Evolutionary conservation across 257 asterid genomes (phyloP).

Genomic region (Orobanche coerulescens): DNA sequence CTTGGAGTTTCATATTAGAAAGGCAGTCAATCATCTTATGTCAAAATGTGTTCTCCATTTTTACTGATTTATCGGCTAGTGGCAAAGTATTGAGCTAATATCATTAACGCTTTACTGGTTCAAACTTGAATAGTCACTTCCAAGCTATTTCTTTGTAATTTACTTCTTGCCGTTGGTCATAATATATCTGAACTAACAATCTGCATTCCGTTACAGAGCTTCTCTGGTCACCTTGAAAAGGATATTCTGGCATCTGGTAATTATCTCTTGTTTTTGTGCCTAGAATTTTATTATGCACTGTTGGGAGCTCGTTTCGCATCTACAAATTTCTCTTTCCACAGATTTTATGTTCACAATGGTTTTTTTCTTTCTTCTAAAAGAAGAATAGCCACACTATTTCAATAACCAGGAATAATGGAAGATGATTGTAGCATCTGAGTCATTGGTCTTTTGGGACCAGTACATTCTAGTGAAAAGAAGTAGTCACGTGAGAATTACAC

Average conservation of each 20-base stretch:
- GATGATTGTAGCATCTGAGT: neutral
- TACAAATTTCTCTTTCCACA: neutral
- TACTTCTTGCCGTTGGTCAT: constrained; percentile 9
- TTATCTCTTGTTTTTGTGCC: constrained; percentile 18
- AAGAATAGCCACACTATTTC: neutral
- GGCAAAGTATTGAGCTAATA: constrained; percentile 10
- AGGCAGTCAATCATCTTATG: constrained; percentile 10
- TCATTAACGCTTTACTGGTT: neutral
- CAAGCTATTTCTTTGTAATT: constrained; percentile 3
- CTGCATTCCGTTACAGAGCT: constrained; percentile 44
- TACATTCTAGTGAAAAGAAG: neutral
- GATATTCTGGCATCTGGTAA: constrained; percentile 87
- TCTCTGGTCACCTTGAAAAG: constrained; percentile 85
- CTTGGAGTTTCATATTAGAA: constrained; percentile 5
- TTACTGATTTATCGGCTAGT: constrained; percentile 1
- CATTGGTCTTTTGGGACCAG: neutral
- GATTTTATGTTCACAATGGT: neutral
- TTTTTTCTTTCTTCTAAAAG: neutral
- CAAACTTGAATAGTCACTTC: constrained; percentile 18
- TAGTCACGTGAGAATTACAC: constrained; percentile 1
- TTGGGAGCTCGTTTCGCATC: neutral
- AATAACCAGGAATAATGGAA: constrained; percentile 4
- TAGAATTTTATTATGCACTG: neutral
- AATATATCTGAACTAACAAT: constrained; percentile 12
- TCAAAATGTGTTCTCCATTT: constrained; percentile 2